Percentiles rank a stretch among this genome's conserved stretches.
phyloP scores from a whole-genome alignment of 192 early-diverging fungal species.

The Rhizoclosmatium globosum region DNA sequence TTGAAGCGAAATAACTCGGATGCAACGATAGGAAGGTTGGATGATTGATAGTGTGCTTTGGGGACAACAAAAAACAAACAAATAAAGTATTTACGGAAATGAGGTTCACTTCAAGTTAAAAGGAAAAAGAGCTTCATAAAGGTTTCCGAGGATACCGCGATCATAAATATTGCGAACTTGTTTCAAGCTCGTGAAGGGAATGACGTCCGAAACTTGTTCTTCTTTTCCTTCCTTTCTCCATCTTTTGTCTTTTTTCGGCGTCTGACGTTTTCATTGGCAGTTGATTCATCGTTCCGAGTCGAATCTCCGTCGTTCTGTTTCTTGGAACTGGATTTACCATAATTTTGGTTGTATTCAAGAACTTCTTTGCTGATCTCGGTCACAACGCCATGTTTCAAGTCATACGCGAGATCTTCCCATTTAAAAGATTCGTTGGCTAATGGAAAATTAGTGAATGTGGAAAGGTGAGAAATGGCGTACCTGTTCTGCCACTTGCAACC shows the following conservation, averaged over 20 bases:
- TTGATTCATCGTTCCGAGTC: neutral
- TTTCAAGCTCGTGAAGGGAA: constrained; percentile 34
- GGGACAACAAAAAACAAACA: too few species aligned
- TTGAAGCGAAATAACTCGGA: too few species aligned
- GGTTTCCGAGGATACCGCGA: constrained; percentile 41
- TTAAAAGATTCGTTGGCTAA: constrained; percentile 61
- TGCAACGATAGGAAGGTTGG: too few species aligned
- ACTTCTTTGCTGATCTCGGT: constrained; percentile 30
- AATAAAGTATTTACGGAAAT: too few species aligned
- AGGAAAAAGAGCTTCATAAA: constrained; percentile 53
- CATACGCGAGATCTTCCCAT: constrained; percentile 57
- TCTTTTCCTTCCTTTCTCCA: constrained; percentile 6
- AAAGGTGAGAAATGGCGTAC: constrained; percentile 23
- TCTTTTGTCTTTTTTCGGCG: constrained; percentile 7
- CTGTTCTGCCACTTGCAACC: constrained; percentile 45
- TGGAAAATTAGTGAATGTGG: neutral
- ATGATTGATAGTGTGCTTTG: too few species aligned
- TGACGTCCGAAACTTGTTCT: constrained; percentile 7
- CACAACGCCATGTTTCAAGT: constrained; percentile 41
- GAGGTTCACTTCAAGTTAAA: too few species aligned
- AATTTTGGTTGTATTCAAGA: constrained; percentile 48
- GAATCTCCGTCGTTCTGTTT: neutral
- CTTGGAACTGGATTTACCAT: neutral
- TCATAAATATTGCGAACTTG: constrained; percentile 54
- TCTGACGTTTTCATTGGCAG: neutral